Evolutionary conservation across 2,329 filamentous ascomycete species (phyloP), one percentile per base, ranked within the genome.

Genomic region (Xenoacremonium recifei): DNA sequence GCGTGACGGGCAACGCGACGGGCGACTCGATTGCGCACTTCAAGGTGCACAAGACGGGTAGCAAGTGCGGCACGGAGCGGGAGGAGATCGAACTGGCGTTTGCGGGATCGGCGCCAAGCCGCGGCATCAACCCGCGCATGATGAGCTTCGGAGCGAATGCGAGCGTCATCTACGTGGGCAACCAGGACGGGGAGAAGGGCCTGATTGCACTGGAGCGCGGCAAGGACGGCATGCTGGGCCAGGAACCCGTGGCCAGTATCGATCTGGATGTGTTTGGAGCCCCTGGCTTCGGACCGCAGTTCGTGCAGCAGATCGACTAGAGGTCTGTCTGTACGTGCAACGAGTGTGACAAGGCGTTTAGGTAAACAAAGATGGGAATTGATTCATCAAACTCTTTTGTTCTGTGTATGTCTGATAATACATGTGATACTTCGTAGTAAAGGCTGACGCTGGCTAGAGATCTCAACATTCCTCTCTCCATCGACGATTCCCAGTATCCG

Each of bases 11-110:
- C 39, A 65, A 67, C 25, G 50, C 49, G 3, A 68, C 67, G 7
- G n/a, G n/a, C n/a, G 75, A 78, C 60, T 71, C 61, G 51, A 68
- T 78, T 52, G 65, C 71, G 5, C 70, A 71, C 57, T 75, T 77
- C 55, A 58, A 58, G 51, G 49, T 69, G 31, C 55, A 60, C 36
- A 41, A 56, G 33, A 30, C 36, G 7, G 30, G 18, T 18, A 48
- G 45, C 21, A 37, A 47, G 21, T 54, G 43, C 21, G 53, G 47
- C 30, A 48, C 48, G 10, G n/a, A n/a, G n/a, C n/a, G n/a, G n/a
- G n/a, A n/a, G n/a, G n/a, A n/a, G n/a, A 40, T 62, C 35, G 58
- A 45, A 7, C 62, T 73, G 39, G 49, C 57, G 30, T 67, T 66
- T 39, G 55, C 51, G 19, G 60, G 64, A 37, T 49, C 59, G 16